phyloP scores from a whole-genome alignment of 768 basidiomycete genomes.

The Trichaptum fuscoviolaceum region DNA sequence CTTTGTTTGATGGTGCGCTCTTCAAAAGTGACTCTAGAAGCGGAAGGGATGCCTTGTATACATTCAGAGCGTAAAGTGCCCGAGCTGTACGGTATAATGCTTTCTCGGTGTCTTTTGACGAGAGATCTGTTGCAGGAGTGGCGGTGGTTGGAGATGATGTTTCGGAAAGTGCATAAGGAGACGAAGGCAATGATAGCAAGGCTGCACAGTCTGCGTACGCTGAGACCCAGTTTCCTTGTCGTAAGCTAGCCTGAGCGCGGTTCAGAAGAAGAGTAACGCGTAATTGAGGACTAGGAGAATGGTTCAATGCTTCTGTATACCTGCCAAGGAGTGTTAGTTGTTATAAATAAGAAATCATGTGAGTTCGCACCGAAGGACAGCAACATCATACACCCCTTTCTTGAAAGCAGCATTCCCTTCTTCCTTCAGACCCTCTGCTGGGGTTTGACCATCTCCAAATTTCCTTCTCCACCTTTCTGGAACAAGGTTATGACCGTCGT shows the following conservation, averaged over 20 bases:
- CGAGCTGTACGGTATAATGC: conserved; percentile 20
- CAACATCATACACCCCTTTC: conserved; percentile 18
- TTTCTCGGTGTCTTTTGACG: conserved; percentile 7
- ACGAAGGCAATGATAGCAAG: conserved; percentile 10
- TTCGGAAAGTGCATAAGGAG: conserved; percentile 1
- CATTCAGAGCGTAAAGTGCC: conserved; percentile 21
- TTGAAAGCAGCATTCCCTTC: conserved; percentile 22
- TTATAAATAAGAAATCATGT: conserved; percentile 16
- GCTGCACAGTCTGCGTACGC: conserved; percentile 20
- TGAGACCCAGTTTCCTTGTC: conserved; percentile 17
- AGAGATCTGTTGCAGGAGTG: background rate
- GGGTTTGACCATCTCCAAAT: background rate
- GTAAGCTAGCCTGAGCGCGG: conserved; percentile 22
- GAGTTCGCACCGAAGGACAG: conserved; percentile 20
- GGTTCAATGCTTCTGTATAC: background rate
- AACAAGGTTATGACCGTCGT: conserved; percentile 11
- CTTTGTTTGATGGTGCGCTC: background rate
- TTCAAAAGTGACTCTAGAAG: background rate
- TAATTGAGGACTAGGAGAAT: background rate
- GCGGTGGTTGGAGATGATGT: conserved; percentile 2
- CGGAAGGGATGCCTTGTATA: conserved; percentile 13
- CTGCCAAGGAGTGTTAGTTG: background rate
- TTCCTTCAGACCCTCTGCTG: conserved; percentile 17
- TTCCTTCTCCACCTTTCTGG: background rate
- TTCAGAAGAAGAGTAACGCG: conserved; percentile 19